Evolutionary conservation across 2,329 filamentous ascomycete species (phyloP), one percentile per base, ranked within the genome.

Genomic region (Claviceps africana): DNA sequence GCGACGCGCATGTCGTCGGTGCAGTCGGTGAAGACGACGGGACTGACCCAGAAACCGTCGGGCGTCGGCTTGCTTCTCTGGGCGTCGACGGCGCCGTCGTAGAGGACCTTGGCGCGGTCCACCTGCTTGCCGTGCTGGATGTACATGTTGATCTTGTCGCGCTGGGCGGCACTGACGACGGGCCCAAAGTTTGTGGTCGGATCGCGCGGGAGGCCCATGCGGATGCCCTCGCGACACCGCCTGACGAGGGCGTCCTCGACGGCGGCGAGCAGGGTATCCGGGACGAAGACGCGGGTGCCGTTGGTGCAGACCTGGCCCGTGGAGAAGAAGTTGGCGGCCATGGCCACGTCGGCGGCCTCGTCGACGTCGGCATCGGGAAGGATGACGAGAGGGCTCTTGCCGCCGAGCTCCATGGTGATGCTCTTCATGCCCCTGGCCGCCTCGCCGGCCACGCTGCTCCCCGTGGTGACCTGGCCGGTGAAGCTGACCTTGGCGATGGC

Each of bases 271-370:
- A 88, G 75, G 39, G 69, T 64, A 35, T 74, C 70, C 0, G 85
- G 88, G 2, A 95, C 77, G 64, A 95, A 95, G 35, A 95, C 88
- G 11, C 89, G 77, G 1, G 89, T 95, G 48, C 89, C 89, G 65
- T 95, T 95, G 49, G 89, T 95, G 76, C 89, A 95, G 49, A 95
- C 88, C 68, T 95, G 89, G 31, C 89, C 89, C 0, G 86, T 86
- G 58, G 85, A 89, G 74, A 86, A 95, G 71, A 95, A 95, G 68
- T 95, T 95, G 60, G 88, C 89, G 75, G 94, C 88, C 85, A 95
- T 90, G 56, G 88, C 88, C 31, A 87, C 85, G 61, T 95, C 84
- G 35, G 88, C 89, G n/a, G 89, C 89, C 60, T 81, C 79, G 46
- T 87, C 82, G 21, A 91, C 67, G 50, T 88, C 80, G 17, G 85